Conservation (phyloP, 164 flowering plant genomes). For the Piper betle region DNA sequence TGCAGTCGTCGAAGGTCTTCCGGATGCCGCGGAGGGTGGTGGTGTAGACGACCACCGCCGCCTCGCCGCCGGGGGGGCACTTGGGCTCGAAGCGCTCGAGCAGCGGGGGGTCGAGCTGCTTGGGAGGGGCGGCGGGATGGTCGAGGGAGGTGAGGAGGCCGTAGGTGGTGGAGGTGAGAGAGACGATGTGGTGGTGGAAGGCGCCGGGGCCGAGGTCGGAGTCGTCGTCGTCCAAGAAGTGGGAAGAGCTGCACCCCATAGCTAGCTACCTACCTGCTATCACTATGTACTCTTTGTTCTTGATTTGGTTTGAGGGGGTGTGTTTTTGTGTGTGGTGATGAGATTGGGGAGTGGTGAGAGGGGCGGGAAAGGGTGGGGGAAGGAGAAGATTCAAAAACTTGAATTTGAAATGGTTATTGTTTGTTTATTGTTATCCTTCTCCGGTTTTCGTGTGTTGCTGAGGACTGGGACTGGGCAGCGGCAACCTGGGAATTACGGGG, state of each 20-base stretch:
- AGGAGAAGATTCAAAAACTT: too few relatives aligned
- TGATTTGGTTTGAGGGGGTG: too few relatives aligned
- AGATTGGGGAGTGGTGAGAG: too few relatives aligned
- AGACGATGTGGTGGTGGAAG: slow-evolving; percentile 69
- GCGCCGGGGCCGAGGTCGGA: slow-evolving; percentile 34
- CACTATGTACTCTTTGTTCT: too few relatives aligned
- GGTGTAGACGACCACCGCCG: slow-evolving; percentile 63
- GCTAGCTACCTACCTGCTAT: too few relatives aligned
- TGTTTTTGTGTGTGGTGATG: too few relatives aligned
- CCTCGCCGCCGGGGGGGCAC: slow-evolving; percentile 59
- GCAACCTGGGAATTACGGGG: too few relatives aligned
- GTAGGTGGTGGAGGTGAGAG: slow-evolving; percentile 90
- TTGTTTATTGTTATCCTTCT: too few relatives aligned
- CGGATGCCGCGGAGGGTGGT: slow-evolving; percentile 70
- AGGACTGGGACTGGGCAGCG: too few relatives aligned
- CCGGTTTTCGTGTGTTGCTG: too few relatives aligned
- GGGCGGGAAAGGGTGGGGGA: too few relatives aligned
- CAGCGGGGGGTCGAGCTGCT: slow-evolving; percentile 23
- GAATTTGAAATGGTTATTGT: too few relatives aligned
- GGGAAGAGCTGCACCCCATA: slow-evolving; percentile 89
- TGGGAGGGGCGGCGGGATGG: slow-evolving; percentile 21
- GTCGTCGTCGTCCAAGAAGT: slow-evolving; percentile 45
- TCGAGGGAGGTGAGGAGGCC: slow-evolving; percentile 73
- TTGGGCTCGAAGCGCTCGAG: slow-evolving; percentile 22
- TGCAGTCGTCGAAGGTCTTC: slow-evolving; percentile 73